Conservation (phyloP, 140 eudicot genomes). For the Oenanthe javanica region DNA sequence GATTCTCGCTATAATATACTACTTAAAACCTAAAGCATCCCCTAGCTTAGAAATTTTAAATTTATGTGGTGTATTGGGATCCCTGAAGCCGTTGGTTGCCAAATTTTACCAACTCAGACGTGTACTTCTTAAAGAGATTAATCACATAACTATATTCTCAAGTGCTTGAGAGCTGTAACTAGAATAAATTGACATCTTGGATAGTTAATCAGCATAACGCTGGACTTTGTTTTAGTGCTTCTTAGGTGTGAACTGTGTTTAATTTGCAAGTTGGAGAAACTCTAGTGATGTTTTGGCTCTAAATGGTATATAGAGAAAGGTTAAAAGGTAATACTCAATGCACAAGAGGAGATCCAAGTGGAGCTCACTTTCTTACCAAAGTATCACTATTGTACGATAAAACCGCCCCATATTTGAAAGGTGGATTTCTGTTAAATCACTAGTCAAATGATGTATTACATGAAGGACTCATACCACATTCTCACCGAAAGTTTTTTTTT, state of each 20-base stretch:
- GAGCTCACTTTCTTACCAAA: background rate
- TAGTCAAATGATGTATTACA: background rate
- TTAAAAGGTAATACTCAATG: background rate
- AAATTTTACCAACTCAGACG: background rate
- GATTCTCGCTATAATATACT: background rate
- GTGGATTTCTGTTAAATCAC: background rate
- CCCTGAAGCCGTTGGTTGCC: background rate
- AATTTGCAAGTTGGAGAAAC: background rate
- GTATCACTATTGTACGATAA: background rate
- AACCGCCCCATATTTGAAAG: background rate
- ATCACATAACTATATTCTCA: background rate
- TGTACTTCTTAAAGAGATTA: background rate
- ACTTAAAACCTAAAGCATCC: background rate
- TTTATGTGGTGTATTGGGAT: background rate
- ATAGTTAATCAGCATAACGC: background rate
- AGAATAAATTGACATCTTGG: background rate
- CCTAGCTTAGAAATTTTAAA: background rate
- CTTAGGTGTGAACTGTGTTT: background rate
- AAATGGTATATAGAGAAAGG: background rate
- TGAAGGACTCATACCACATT: background rate
- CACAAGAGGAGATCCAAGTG: background rate
- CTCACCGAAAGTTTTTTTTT: background rate
- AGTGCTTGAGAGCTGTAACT: background rate
- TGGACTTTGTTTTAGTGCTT: background rate
- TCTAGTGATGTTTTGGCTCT: background rate